Evolutionary conservation across 345 rosid genomes (phyloP), one percentile per base, ranked within the genome.

Genomic region (Sonneratia alba): DNA sequence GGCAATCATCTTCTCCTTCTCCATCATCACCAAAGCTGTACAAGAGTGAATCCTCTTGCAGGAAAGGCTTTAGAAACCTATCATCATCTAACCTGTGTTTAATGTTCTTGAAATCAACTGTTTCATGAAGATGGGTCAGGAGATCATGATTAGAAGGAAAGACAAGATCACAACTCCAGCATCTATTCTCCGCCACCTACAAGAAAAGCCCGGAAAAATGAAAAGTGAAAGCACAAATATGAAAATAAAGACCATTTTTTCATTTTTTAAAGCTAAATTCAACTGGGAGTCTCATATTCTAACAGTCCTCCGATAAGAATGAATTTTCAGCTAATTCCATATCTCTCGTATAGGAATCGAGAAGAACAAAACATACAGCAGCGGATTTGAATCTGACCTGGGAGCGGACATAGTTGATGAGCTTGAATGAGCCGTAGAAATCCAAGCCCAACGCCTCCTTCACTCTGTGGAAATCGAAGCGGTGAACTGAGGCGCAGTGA

Each of bases 381-480:
- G 34, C 16, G 8, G 65, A 32, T 9, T 57, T 0, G 65, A 37
- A 70, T 36, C 49, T 55, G 22, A 91, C 98, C 90, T 85, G 88
- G 71, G 87, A 91, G 47, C 98, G 87, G 56, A 89, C 82, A 75
- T 86, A 92, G 82, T 91, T 94, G 81, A 94, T 83, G 79, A 94
- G 93, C 89, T 88, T 94, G 70, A 94, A 83, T 1, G 86, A 86
- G 68, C 81, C 77, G 66, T 94, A 94, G 75, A 91, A 90, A 81
- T 89, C 87, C 88, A 94, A 82, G 37, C 79, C 73, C 77, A 87
- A 36, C 3, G 77, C 80, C 48, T 81, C 85, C 80, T 79, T 81
- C 49, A 87, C 36, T 27, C 81, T 74, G 66, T 78, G 80, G 64
- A 91, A 91, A 78, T 89, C 89, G 63, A 91, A 91, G 72, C 47